Percentiles rank a stretch among this genome's conserved stretches.
phyloP scores from a whole-genome alignment of 768 basidiomycete genomes.

The Mycena crocata region DNA sequence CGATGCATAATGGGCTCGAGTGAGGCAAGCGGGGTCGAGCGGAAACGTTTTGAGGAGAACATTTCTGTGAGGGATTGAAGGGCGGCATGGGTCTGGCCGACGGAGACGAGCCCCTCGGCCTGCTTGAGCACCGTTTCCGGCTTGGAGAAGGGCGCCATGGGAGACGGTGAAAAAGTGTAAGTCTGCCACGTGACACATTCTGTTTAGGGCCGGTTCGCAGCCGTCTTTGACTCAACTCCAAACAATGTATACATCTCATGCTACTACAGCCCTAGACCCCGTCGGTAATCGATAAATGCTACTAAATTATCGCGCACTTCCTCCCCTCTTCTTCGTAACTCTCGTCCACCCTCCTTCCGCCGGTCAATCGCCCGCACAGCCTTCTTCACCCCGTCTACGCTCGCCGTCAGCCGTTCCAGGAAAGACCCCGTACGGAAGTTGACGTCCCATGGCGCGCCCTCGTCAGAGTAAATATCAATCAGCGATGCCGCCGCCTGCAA shows the following conservation, averaged over 20 bases:
- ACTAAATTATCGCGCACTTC: constrained; percentile 81
- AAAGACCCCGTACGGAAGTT: constrained; percentile 79
- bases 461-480: constrained; percentile 95
- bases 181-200: no score
- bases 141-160: constrained; percentile 91
- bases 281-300: constrained; percentile 82
- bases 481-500: constrained; percentile 85
- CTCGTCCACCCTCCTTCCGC: constrained; percentile 73
- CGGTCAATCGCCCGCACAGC: constrained; percentile 74
- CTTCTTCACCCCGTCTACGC: constrained; percentile 71
- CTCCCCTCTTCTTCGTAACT: constrained; percentile 76
- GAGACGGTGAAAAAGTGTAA: no score
- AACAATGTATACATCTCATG: no score
- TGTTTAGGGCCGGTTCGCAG: no score
- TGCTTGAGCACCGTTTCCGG: constrained; percentile 93
- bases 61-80: constrained; percentile 92
- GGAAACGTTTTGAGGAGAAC: constrained; percentile 94
- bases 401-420: constrained; percentile 64
- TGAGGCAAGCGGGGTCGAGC: constrained; percentile 86
- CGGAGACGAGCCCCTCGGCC: constrained; percentile 93
- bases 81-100: constrained; percentile 91
- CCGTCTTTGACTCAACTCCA: no score
- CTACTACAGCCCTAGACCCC: constrained; percentile 58
- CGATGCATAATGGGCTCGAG: constrained; percentile 97
- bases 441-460: constrained; percentile 79